Base-by-base conservation (phyloP, 2,329 filamentous ascomycete species). In the Orbilia javanica region DNA sequence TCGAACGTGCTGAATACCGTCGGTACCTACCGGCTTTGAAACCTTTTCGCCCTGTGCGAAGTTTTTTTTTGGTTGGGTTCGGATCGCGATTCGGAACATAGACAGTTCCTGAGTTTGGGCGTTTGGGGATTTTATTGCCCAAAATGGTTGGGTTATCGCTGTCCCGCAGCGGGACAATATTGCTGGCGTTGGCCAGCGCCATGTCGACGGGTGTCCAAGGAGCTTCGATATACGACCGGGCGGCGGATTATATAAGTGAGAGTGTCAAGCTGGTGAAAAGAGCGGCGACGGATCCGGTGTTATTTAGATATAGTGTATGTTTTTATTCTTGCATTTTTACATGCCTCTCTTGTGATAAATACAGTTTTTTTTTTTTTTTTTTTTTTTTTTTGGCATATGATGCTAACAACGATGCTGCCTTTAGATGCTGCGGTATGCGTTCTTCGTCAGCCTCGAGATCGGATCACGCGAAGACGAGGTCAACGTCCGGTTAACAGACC, bases 231-330 rank as follows among this genome's bases (percentile, higher is more conserved):
- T 70, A 65, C 31, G 72, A 77, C 36, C 29, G 66, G 20, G 65
- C 65, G 18, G 18, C 65, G 48, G 65, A 77, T 52, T 65, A 70
- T 70, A 25, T 70, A 13, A 42, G 42, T 11, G 50, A 39, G 29
- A 60, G 57, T 8, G 57, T 57, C 3, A 44, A 50, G 39, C 20
- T 77, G 36, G 72, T 70, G 27, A 77, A 77, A 22, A 77, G 72
- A 55, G 72, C 29, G 11, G 57, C 65, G n/a, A 70, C 48, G 15
- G 72, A 77, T 46, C 66, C 72, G n/a, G 50, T 77, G 6, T 42
- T 70, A 18, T 64, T 77, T 22, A 44, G 53, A 50, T 77, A 77
- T 22, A 77, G 72, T 18, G 72, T 77, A 70, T 15, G 72, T 66
- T 25, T 15, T 48, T 48, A 39, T 65, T n/a, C n/a, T n/a, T n/a